phyloP scores from a whole-genome alignment of 176 grass and related monocot species.

The Oryza rufipogon region DNA sequence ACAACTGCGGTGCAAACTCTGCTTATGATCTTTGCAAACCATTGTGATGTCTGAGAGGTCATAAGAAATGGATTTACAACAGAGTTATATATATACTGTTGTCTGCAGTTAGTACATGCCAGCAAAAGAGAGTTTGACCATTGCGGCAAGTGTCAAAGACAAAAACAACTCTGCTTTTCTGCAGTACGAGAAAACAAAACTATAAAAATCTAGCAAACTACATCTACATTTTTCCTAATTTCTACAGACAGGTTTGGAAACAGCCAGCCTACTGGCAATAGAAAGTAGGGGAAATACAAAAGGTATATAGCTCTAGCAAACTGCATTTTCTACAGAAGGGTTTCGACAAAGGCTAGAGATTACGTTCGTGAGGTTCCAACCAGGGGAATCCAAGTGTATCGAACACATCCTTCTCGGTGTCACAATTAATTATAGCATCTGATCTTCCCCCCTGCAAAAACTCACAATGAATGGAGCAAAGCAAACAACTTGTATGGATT shows the following conservation, averaged over 20 bases:
- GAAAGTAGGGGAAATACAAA: background rate
- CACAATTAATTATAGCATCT: conserved; percentile 62
- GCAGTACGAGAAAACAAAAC: background rate
- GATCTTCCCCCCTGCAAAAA: conserved; percentile 63
- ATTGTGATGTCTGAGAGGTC: background rate
- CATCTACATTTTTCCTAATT: background rate
- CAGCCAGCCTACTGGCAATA: background rate
- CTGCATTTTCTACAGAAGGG: background rate
- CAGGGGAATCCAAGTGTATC: conserved; percentile 86
- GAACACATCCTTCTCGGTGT: conserved; percentile 83
- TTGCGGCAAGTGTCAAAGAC: background rate
- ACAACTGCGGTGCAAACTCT: background rate
- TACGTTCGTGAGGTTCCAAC: conserved; percentile 82
- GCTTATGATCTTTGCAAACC: background rate
- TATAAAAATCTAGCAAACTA: background rate
- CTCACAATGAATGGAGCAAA: background rate
- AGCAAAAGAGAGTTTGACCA: background rate
- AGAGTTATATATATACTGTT: background rate
- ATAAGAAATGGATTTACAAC: background rate
- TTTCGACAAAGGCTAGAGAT: conserved; percentile 38
- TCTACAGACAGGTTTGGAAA: background rate
- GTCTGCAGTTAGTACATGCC: too few relatives aligned
- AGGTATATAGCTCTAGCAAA: background rate
- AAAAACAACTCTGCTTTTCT: background rate
- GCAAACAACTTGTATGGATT: background rate